Evolutionary conservation across 169 alveolate genomes (phyloP), one percentile per base, ranked within the genome.

Genomic region (Plasmodium vinckei): DNA sequence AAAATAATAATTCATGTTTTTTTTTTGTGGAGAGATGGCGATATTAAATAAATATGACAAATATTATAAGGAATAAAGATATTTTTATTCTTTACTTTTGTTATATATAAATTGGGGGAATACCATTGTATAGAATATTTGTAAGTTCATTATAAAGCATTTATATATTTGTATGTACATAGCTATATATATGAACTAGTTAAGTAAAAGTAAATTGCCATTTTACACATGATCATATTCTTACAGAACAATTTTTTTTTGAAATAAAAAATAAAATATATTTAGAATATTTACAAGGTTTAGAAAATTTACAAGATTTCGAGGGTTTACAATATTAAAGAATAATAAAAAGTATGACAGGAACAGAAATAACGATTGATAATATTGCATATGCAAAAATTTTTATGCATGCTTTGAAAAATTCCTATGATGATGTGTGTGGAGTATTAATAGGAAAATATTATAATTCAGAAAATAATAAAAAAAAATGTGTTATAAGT

Each of bases 321-420:
- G n/a, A n/a, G n/a, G n/a, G n/a, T n/a, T n/a, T n/a, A 51, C 17
- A 51, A 51, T n/a, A 23, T 57, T 9, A 12, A n/a, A 57, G 9
- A 15, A 61, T 9, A 17, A 57, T n/a, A 19, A 54, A 46, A 65
- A 79, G 23, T 27, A 82, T 82, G 90, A 53, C 25, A 39, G 77
- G 42, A 10, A 53, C 72, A 15, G 90, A 82, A 42, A 67, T 82
- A 53, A 82, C 72, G 6, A 82, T 82, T 54, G 90, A 82, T 15
- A 44, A 82, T 70, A 13, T 21, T 82, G 90, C 90, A 2, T 82
- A 82, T 49, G 90, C 90, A 71, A 82, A 82, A 67, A 82, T 82
- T 44, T 67, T 82, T 67, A 82, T 82, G 90, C 90, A 82, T 68
- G 77, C 84, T 67, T 54, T 82, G 60, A 82, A 82, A 82, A 23